These are phyloP conservation scores for Claviceps monticola DNA, from an alignment of 2,329 filamentous ascomycete genomes.

Conservation along the genomic window DNA sequence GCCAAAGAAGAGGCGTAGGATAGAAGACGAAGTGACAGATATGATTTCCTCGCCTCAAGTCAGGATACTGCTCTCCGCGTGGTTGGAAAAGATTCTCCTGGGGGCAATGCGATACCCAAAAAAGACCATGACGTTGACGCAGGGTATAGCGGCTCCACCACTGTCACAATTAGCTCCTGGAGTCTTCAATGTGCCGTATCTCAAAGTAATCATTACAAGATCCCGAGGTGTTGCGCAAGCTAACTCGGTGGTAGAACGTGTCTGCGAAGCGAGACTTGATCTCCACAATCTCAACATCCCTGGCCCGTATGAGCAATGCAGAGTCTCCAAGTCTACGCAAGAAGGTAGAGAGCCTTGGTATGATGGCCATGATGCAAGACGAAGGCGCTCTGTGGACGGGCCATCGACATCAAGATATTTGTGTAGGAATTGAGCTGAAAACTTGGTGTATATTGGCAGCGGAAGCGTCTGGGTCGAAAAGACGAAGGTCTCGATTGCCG, in stretches of 20 bases:
- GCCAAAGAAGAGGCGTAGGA: not conserved
- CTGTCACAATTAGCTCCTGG: slow-evolving; percentile 19
- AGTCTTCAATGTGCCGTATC: slow-evolving; percentile 22
- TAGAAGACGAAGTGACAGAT: not conserved
- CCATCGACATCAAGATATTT: not conserved
- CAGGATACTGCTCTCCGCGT: slow-evolving; percentile 1
- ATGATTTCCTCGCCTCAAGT: not conserved
- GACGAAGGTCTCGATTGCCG: not conserved
- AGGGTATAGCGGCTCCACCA: slow-evolving; percentile 9
- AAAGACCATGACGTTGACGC: slow-evolving; percentile 9
- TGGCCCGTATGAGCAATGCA: slow-evolving; percentile 19
- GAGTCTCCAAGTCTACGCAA: slow-evolving; percentile 21
- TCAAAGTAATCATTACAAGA: slow-evolving; percentile 15
- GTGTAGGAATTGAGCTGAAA: slow-evolving; percentile 9
- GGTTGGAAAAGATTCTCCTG: slow-evolving; percentile 15
- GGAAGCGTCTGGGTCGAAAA: not conserved
- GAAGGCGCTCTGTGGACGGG: too few relatives aligned
- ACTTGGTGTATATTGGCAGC: slow-evolving; percentile 15
- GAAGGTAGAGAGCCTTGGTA: slow-evolving; percentile 11
- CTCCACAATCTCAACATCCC: slow-evolving; percentile 15
- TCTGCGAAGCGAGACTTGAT: slow-evolving; percentile 14
- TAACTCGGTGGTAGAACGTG: slow-evolving; percentile 12
- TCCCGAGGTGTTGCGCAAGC: not conserved
- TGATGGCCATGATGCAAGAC: not conserved
- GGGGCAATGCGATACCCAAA: slow-evolving; percentile 12